Conservation (phyloP, 305 asterid genomes). For the Solanum hybrid region DNA sequence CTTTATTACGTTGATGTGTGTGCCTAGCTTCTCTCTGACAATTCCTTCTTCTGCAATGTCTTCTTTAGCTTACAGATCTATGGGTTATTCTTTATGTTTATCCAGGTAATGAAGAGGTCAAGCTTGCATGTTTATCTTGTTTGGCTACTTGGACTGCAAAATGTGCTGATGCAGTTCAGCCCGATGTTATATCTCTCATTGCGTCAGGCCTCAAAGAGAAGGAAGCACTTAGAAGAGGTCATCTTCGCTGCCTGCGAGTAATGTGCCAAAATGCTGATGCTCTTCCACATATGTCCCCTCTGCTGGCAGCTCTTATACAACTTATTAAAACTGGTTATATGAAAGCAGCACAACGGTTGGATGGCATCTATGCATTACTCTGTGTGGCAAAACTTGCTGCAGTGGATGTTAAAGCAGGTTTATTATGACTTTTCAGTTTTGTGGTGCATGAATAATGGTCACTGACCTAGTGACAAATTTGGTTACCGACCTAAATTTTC, state of each 20-base stretch:
- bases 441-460: neutral
- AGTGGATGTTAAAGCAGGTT: constrained; percentile 95
- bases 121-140: constrained; percentile 72
- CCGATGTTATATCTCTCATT: constrained; percentile 48
- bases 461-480: neutral
- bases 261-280: constrained; percentile 67
- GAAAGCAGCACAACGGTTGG: constrained; percentile 88
- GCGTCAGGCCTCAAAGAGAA: constrained; percentile 87
- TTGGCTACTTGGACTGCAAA: constrained; percentile 78
- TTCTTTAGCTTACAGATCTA: constrained; percentile 4
- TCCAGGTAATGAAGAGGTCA: constrained; percentile 97
- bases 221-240: constrained; percentile 80
- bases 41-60: neutral
- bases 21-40: neutral
- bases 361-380: constrained; percentile 83
- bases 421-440: constrained; percentile 9
- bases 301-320: constrained; percentile 75
- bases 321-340: constrained; percentile 90
- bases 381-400: constrained; percentile 70
- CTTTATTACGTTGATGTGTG: constrained; percentile 5
- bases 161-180: constrained; percentile 58
- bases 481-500: neutral
- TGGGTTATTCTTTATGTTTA: constrained; percentile 1
- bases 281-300: constrained; percentile 65
- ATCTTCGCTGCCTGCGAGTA: constrained; percentile 74